A percentile compares a stretch with the other conserved stretches of the same genome.
These are phyloP conservation scores for Odontarrhena argentea DNA, from an alignment of 345 rosid genomes.

Conservation along the genomic window DNA sequence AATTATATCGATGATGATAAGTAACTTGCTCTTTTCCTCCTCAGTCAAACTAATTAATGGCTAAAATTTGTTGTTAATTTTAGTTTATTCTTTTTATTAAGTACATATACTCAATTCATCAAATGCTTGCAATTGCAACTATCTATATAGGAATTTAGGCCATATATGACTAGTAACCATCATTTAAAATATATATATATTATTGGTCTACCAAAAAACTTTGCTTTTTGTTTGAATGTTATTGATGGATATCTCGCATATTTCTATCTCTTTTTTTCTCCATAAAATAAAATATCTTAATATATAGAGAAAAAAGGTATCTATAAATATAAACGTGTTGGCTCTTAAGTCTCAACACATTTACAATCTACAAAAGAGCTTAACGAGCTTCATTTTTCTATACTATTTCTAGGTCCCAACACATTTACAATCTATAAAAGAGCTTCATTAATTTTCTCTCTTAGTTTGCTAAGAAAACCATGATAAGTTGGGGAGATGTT, in stretches of 20 bases:
- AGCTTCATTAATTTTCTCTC: neutral
- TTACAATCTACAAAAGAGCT: slow-evolving; percentile 28
- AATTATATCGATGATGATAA: slow-evolving; percentile 28
- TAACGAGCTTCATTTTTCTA: slow-evolving; percentile 12
- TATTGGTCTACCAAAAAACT: neutral
- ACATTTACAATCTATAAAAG: slow-evolving; percentile 30
- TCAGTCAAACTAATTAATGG: slow-evolving; percentile 21
- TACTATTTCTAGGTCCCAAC: neutral
- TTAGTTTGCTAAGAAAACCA: slow-evolving; percentile 24
- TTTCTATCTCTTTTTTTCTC: neutral
- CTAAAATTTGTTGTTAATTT: neutral
- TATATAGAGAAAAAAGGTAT: neutral
- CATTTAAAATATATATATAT: neutral
- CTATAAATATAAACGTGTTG: slow-evolving; percentile 35
- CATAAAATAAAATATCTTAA: neutral
- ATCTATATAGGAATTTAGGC: slow-evolving; percentile 11
- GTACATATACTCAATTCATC: neutral
- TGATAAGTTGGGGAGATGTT: slow-evolving; percentile 77
- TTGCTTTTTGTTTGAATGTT: slow-evolving; percentile 4
- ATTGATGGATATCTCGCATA: slow-evolving; percentile 14
- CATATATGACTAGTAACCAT: slow-evolving; percentile 1
- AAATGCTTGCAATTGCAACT: slow-evolving; percentile 3
- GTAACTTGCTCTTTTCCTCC: slow-evolving; percentile 2
- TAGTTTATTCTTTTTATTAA: neutral
- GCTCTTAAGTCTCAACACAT: slow-evolving; percentile 20